Evolutionary conservation across 306 rosid species (phyloP).

Genomic region (Vigna mungo): DNA sequence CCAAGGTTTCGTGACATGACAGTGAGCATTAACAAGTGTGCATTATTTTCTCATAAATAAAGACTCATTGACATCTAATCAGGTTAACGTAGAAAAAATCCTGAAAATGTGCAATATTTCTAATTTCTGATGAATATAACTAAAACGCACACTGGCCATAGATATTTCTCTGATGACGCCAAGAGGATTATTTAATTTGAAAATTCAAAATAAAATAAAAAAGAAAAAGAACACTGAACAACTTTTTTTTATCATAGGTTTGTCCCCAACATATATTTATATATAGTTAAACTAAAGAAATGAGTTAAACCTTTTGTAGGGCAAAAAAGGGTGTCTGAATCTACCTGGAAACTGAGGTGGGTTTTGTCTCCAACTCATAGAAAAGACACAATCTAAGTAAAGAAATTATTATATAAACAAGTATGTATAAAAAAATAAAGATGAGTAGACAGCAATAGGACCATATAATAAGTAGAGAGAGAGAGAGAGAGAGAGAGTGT

Average conservation of each 20-base stretch:
- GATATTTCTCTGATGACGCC: constrained; percentile 28
- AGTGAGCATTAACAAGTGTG: constrained; percentile 4
- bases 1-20: constrained; percentile 29
- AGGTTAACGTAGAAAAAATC: neutral
- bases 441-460: constrained; percentile 45
- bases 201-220: constrained; percentile 26
- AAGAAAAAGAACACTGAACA: constrained; percentile 36
- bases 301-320: constrained; percentile 55
- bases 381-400: constrained; percentile 60
- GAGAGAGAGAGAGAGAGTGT: neutral
- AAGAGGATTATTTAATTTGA: constrained; percentile 41
- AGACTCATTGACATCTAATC: neutral
- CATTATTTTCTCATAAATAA: neutral
- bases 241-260: constrained; percentile 41
- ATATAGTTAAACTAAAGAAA: constrained; percentile 42
- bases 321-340: constrained; percentile 68
- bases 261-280: constrained; percentile 49
- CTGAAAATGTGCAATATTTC: neutral
- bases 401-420: constrained; percentile 38
- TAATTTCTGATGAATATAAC: neutral
- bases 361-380: constrained; percentile 67
- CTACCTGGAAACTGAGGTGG: constrained; percentile 89
- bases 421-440: constrained; percentile 6
- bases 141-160: neutral
- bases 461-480: constrained; percentile 30